A percentile compares a stretch with the other conserved stretches of the same genome.
phyloP scores from a whole-genome alignment of 257 asterid species.

The Solanum virginianum region DNA sequence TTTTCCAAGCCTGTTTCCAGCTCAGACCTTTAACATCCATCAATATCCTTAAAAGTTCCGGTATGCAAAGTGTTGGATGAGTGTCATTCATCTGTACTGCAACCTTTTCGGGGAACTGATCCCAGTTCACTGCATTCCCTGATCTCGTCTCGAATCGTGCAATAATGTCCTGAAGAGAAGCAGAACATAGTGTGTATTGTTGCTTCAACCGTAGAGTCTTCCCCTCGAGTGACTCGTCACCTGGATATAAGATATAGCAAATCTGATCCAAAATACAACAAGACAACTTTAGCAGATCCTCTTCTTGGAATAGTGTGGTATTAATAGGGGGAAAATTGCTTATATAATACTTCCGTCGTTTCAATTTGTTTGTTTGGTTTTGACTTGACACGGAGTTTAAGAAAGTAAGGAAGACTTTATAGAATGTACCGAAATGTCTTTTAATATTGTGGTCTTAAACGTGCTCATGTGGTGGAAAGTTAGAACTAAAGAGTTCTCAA shows the following conservation, averaged over 20 bases:
- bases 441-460: neutral
- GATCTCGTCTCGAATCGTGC: slow-evolving; percentile 70
- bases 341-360: neutral
- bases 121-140: slow-evolving; percentile 46
- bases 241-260: slow-evolving; percentile 70
- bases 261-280: slow-evolving; percentile 29
- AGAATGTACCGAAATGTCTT: neutral
- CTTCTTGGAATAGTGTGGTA: neutral
- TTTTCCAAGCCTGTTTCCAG: slow-evolving; percentile 77
- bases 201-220: slow-evolving; percentile 70
- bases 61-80: slow-evolving; percentile 84
- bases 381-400: neutral
- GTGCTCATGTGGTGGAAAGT: neutral
- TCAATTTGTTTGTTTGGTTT: neutral
- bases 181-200: slow-evolving; percentile 82
- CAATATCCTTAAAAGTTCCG: slow-evolving; percentile 73
- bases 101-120: slow-evolving; percentile 74
- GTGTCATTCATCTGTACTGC: slow-evolving; percentile 93
- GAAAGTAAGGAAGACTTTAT: neutral
- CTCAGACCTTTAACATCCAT: slow-evolving; percentile 68
- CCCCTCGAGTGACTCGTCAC: slow-evolving; percentile 70
- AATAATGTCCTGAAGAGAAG: slow-evolving; percentile 84
- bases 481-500: neutral
- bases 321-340: neutral
- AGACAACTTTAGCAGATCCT: neutral